Evolutionary conservation across 176 grass and related monocot species (phyloP), one percentile per base, ranked within the genome.

Genomic region (Aegilops sharonensis): DNA sequence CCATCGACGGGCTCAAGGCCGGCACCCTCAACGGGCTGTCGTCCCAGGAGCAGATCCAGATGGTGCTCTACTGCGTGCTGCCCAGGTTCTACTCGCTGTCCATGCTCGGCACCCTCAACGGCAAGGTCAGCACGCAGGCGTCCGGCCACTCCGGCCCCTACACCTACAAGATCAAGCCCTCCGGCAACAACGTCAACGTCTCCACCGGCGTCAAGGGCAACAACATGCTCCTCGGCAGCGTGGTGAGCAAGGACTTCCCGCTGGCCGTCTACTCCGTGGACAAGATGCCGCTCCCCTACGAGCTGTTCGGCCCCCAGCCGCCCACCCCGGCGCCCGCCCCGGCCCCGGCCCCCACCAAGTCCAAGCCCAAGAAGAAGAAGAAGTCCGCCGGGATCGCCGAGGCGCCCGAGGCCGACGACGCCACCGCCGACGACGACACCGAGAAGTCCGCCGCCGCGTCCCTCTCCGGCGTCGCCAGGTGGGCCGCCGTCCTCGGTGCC

Each of bases 1-100:
- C 97, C 21, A 90, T 96, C 88, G 80, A 66, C 83, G 42, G 8
- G 59, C 83, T 96, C 76, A 93, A 94, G 84, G 32, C 78, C 42
- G 94, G 97, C 31, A 91, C 85, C 4, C 68, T 99, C 54, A 97
- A 97, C 92, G 20, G 45, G 0, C 89, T 99, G 4, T 81, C 89
- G 27, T 50, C 80, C 25, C 94, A 94, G 78, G 80, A 99, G 13
- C 97, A 97, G 85, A 93, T 99, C 64, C 77, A 89, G 52, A 57
- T 97, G 13, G 85, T 89, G 14, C 88, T 99, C 80, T 99, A 91
- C 90, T 87, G 89, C 89, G 90, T 99, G 43, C 77, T 99, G 1
- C 90, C 97, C 4, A 6, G 85, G 4, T 97, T 61, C 90, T 99
- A 94, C 92, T 89, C 57, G 73, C 73, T 85, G 1, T 3, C 85